Base-by-base conservation (phyloP, 169 alveolate species). In the Cryptosporidium ryanae region DNA sequence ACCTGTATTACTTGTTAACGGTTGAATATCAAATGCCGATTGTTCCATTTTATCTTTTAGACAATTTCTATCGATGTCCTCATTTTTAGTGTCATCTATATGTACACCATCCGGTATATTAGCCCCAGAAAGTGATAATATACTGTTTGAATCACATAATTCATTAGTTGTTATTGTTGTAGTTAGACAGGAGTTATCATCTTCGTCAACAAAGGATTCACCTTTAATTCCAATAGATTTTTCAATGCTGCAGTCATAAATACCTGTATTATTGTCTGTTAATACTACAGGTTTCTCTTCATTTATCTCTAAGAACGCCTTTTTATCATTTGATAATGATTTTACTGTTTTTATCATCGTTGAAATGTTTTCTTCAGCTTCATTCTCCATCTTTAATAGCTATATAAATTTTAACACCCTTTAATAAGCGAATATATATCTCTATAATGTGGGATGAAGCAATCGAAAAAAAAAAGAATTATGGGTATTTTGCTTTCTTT, bases 21-120 rank as follows among this genome's bases (percentile, higher is more conserved):
- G 87, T n/a, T 76, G 70, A 59, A 76, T 76, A 43, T 76, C 87
- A 76, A 76, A 76, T 21, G 87, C 87, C 8, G 87, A 76, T 61
- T 76, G 87, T 23, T 76, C 87, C 43, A 57, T 61, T 27, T 76
- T 76, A 18, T 61, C 71, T 18, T 68, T 68, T 17, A 50, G 27
- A 59, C 63, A 48, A 21, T 76, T 76, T 18, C 59, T 48, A 10
- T 43, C 59, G 4, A 68, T 27, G 2, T 50, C 82, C 6, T 68
- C 83, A 8, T 34, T 38, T 38, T 55, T 68, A 2, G 70, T 55
- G 21, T 55, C 68, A 32, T 61, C 87, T 3, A 23, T 44, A 43
- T 76, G 87, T 8, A 32, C 8, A 8, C 43, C 44, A 43, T 61
- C 70, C 10, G 76, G 44, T 31, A 21, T 59, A 59, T 76, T 76